Base-by-base conservation (phyloP, 2,329 filamentous ascomycete species). In the Coccinonectria pachysandricola region DNA sequence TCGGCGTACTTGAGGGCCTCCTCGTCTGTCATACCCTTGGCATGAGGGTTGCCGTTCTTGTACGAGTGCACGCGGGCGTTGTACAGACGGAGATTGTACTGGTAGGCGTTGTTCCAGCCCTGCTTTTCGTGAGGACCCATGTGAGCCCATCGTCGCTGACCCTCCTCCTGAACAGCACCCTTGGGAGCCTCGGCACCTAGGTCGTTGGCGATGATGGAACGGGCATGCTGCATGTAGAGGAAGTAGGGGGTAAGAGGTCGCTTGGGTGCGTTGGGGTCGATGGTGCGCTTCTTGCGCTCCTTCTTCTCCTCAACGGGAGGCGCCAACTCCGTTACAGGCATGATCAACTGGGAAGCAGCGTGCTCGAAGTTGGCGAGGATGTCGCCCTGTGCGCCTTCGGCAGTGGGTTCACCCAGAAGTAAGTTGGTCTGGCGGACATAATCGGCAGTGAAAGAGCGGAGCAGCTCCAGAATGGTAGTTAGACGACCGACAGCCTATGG, bases 241-340 rank as follows among this genome's bases (percentile, higher is more conserved):
- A 96, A 94, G 65, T 92, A 95, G 3, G 88, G 86, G 5, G 88
- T 96, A 49, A 95, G 59, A 7, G 88, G 87, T 26, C 87, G 77
- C 72, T 95, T 96, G 34, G 88, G 88, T 6, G 87, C 87, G 55
- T 94, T 93, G 42, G 87, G 87, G 54, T 96, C 88, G 49, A 82
- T 77, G 21, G 75, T 76, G 35, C 78, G 74, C 67, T 87, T 87
- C 70, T 91, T 88, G 57, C 82, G 79, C 68, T 91, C 86, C 69
- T 86, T 86, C 70, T 85, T 81, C 54, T 76, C 74, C 47, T 75
- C 71, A 7, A 63, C 68, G 2, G 57, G 60, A 13, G 67, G 65
- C 8, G 54, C 56, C 15, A 52, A 42, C 27, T 57, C 44, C 21
- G 53, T 41, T 26, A 54, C 38, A 12, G 61, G 50, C 26, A 58